A percentile compares a stretch with the other conserved stretches of the same genome.
Evolutionary conservation across 768 basidiomycete species (phyloP).

Genomic region (Mycena latifolia): DNA sequence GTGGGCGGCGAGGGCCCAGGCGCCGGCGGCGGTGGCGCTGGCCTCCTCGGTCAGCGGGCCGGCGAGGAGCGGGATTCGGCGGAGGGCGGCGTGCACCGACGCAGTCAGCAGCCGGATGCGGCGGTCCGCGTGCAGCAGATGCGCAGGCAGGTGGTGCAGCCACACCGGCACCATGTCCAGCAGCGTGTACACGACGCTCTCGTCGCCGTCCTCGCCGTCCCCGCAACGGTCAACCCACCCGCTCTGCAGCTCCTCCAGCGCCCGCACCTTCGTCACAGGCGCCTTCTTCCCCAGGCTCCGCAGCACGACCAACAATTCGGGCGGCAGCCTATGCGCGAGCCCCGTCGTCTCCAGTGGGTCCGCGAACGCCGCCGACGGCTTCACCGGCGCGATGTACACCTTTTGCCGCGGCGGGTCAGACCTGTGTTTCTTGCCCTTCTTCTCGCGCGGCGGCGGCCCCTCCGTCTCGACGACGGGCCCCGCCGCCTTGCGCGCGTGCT

Average conservation of each 20-base stretch:
- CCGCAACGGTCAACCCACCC: conserved; percentile 68
- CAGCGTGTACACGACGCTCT: conserved; percentile 48
- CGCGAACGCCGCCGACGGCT: conserved; percentile 76
- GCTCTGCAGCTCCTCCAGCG: conserved; percentile 84
- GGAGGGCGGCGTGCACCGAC: conserved; percentile 61
- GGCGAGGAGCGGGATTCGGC: conserved; percentile 65
- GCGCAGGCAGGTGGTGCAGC: conserved; percentile 89
- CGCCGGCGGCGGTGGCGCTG: conserved; percentile 56
- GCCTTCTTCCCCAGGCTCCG: conserved; percentile 92
- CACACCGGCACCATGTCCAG: conserved; percentile 88
- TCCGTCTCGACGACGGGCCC: conserved; percentile 51
- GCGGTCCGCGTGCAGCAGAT: conserved; percentile 85
- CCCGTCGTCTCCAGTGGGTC: conserved; percentile 93
- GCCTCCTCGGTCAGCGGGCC: conserved; percentile 63
- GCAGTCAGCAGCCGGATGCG: conserved; percentile 75
- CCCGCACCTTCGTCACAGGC: conserved; percentile 83
- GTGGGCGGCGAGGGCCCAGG: conserved; percentile 79
- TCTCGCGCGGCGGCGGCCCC: conserved; percentile 58
- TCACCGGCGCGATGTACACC: conserved; percentile 88
- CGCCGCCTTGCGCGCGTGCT: conserved; percentile 84
- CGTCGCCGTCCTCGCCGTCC: conserved; percentile 58
- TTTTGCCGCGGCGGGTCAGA: conserved; percentile 84
- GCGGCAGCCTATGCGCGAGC: conserved; percentile 77
- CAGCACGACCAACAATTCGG: conserved; percentile 87
- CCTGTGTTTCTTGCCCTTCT: conserved; percentile 61